Base-by-base conservation (phyloP, 2,329 filamentous ascomycete species). In the Stagonosporopsis rhizophila region DNA sequence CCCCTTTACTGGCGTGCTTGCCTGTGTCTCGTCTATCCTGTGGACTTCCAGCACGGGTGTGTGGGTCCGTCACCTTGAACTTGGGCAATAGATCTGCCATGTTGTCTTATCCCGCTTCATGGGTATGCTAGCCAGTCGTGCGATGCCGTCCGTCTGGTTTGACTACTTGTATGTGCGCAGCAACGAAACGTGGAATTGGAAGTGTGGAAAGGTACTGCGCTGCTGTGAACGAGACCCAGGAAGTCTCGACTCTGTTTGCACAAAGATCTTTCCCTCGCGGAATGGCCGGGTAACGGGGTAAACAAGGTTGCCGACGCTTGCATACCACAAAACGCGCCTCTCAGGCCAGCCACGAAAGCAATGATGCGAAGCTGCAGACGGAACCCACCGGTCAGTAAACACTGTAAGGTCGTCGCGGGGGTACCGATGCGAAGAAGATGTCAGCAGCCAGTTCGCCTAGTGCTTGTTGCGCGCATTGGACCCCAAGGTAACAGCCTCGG, bases 1-100 rank as follows among this genome's bases (percentile, higher is more conserved):
- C 70, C 58, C 60, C 54, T 56, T 67, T 65, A 38, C 45, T 59
- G 20, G 58, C 62, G n/a, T 61, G 48, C 45, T 65, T 67, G 8
- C 52, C 65, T 9, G 58, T 63, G 35, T 71, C 70, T 57, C 71
- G 69, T 32, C 62, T 63, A 35, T 72, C 67, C 38, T 71, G 55
- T 19, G 76, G 68, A 44, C 65, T 65, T 17, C 61, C 58, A 27
- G 64, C 54, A 58, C 65, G 66, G 55, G 69, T 69, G 19, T 75
- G 73, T 56, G 78, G 74, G 68, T 81, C 78, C 34, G 76, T 78
- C 52, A 79, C 72, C 61, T 75, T 77, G 68, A 81, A 80, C 55
- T 75, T 74, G 38, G 79, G 77, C 44, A 80, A 56, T 25, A 65
- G 61, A 41, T 78, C 72, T 42, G 73, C 67, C 76, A 78, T 79